phyloP scores from a whole-genome alignment of 495 filamentous ascomycete genomes.

The Trichodelitschia bisporula region DNA sequence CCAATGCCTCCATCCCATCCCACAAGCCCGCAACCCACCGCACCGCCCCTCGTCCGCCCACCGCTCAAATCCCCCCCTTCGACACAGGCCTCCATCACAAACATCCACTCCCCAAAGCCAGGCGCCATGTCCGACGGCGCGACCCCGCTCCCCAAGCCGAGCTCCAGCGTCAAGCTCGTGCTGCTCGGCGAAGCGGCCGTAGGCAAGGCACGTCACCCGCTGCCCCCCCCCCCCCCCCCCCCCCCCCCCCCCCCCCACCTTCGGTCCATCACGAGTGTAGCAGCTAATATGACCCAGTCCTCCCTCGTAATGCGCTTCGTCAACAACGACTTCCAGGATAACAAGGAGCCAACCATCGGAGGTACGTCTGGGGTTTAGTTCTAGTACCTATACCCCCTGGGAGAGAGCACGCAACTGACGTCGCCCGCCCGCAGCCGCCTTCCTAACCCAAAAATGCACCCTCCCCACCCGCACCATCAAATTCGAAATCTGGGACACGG shows the following conservation, averaged over 20 bases:
- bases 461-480: constrained; percentile 94
- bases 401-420: background rate
- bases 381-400: constrained; percentile 1
- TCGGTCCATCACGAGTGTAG: constrained; percentile 1
- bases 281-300: constrained; percentile 35
- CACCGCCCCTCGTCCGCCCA: too few species aligned
- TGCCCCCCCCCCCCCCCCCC: too few species aligned
- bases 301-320: constrained; percentile 95
- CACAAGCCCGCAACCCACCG: too few species aligned
- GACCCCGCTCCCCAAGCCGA: constrained; percentile 94
- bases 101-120: too few species aligned
- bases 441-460: constrained; percentile 94
- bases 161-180: constrained; percentile 97
- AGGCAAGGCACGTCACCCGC: constrained; percentile 82
- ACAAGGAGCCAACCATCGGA: constrained; percentile 98
- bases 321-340: constrained; percentile 99
- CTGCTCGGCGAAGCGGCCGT: constrained; percentile 92
- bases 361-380: constrained; percentile 29
- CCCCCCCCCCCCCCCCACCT: too few species aligned
- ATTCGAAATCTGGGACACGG: constrained; percentile 99
- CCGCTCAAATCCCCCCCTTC: too few species aligned
- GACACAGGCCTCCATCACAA: too few species aligned
- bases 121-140: too few species aligned
- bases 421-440: constrained; percentile 42
- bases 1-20: too few species aligned